Percentiles rank a stretch among this genome's conserved stretches.
phyloP scores from a whole-genome alignment of 176 grass and related monocot genomes.

The Dactylis glomerata region DNA sequence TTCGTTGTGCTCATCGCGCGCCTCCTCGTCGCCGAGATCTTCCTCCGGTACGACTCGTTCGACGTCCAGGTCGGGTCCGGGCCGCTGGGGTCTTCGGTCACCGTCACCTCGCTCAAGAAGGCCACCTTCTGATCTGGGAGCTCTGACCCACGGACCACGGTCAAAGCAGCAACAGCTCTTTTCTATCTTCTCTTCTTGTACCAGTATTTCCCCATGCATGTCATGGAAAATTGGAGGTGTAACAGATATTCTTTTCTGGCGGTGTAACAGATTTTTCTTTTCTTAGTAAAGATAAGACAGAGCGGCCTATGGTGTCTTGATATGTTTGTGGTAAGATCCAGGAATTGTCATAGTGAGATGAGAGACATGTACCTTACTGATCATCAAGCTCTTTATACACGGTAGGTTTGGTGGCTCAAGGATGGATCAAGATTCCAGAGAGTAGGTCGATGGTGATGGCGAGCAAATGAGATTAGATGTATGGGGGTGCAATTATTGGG shows the following conservation, averaged over 20 bases:
- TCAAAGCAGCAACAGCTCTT: no score
- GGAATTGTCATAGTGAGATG: not conserved
- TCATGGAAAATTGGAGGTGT: not conserved
- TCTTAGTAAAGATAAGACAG: conserved; percentile 1
- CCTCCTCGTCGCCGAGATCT: conserved; percentile 86
- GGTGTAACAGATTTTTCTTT: not conserved
- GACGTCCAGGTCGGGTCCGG: conserved; percentile 80
- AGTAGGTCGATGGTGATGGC: conserved; percentile 5
- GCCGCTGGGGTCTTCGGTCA: conserved; percentile 77
- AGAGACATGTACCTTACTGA: not conserved
- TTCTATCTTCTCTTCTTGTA: not conserved
- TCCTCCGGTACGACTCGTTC: conserved; percentile 92
- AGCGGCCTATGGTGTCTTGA: not conserved
- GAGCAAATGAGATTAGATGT: not conserved
- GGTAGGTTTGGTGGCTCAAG: not conserved
- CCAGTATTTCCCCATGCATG: not conserved
- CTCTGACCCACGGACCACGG: not conserved
- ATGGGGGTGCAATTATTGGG: conserved; percentile 29
- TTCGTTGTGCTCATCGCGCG: conserved; percentile 92
- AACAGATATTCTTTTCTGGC: not conserved
- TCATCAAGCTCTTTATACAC: conserved; percentile 14
- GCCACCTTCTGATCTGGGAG: conserved; percentile 53
- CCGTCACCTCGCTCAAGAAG: conserved; percentile 85
- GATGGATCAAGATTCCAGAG: not conserved
- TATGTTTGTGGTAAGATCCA: not conserved